These are phyloP conservation scores for Suillus bovinus DNA, from an alignment of 768 basidiomycete species.

Conservation along the genomic window DNA sequence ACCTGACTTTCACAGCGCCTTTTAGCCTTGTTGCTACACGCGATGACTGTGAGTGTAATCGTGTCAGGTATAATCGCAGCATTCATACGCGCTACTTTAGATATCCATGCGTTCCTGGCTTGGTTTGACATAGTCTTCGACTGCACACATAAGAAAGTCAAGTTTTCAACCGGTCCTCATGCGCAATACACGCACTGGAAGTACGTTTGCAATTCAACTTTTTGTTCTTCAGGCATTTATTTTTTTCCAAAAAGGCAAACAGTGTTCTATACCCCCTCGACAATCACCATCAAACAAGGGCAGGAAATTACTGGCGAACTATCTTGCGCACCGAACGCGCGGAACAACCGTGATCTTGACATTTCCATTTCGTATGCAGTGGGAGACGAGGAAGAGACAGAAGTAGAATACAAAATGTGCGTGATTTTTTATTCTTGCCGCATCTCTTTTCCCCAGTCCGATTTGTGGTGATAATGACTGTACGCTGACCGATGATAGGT, in stretches of 20 bases:
- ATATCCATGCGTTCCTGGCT: constrained; percentile 95
- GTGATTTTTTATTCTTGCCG: constrained; percentile 42
- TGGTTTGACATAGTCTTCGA: constrained; percentile 99
- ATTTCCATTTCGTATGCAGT: constrained; percentile 77
- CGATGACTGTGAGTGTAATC: constrained; percentile 77
- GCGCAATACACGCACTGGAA: constrained; percentile 97
- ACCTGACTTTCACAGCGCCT: constrained; percentile 80
- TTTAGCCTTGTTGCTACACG: constrained; percentile 83
- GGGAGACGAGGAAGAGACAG: constrained; percentile 26
- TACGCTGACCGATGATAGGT: constrained; percentile 75
- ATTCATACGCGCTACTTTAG: constrained; percentile 41
- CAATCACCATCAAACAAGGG: constrained; percentile 66
- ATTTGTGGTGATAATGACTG: constrained; percentile 26
- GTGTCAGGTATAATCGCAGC: constrained; percentile 3
- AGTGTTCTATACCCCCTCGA: constrained; percentile 93
- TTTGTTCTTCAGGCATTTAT: background rate
- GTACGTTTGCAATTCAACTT: constrained; percentile 47
- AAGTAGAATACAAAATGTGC: constrained; percentile 85
- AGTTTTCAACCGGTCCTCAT: constrained; percentile 97
- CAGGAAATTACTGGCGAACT: constrained; percentile 74
- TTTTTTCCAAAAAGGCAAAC: constrained; percentile 66
- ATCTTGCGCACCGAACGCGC: constrained; percentile 82
- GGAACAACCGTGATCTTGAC: constrained; percentile 95
- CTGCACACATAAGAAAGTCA: constrained; percentile 92
- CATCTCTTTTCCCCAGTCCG: constrained; percentile 16